Evolutionary conservation across 257 asterid species (phyloP).

Genomic region (Cinchona pubescens): DNA sequence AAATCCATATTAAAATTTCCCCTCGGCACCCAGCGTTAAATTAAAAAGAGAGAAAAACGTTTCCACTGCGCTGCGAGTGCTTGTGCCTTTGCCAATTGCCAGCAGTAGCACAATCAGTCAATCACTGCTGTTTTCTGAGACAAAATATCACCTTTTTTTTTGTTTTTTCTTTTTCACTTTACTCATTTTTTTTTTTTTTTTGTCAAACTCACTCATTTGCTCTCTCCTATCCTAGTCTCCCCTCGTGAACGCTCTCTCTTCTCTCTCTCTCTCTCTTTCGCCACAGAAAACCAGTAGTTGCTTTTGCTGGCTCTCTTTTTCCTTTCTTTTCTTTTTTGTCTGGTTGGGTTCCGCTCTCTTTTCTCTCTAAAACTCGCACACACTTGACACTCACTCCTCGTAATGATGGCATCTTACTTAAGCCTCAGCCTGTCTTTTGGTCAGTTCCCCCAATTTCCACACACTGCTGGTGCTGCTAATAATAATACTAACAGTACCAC

Average conservation of each 20-base stretch:
- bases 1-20: too few species aligned
- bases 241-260: conserved; percentile 1
- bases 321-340: background rate
- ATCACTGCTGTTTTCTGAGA: background rate
- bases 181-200: too few species aligned
- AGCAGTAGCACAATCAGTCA: background rate
- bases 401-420: conserved; percentile 27
- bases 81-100: background rate
- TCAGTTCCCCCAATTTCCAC: too few species aligned
- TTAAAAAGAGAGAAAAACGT: too few species aligned
- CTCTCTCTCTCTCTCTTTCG: background rate
- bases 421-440: conserved; percentile 20
- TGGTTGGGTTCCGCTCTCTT: too few species aligned
- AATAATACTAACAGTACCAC: conserved; percentile 1
- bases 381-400: conserved; percentile 3
- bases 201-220: background rate
- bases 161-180: too few species aligned
- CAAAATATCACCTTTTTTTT: too few species aligned
- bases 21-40: too few species aligned
- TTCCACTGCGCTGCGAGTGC: too few species aligned
- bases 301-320: background rate
- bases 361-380: background rate
- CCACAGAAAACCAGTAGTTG: too few species aligned
- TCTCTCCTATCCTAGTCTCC: background rate
- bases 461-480: too few species aligned